Conservation (phyloP, 768 basidiomycete species). For the Rhizopogon vinicolor region DNA sequence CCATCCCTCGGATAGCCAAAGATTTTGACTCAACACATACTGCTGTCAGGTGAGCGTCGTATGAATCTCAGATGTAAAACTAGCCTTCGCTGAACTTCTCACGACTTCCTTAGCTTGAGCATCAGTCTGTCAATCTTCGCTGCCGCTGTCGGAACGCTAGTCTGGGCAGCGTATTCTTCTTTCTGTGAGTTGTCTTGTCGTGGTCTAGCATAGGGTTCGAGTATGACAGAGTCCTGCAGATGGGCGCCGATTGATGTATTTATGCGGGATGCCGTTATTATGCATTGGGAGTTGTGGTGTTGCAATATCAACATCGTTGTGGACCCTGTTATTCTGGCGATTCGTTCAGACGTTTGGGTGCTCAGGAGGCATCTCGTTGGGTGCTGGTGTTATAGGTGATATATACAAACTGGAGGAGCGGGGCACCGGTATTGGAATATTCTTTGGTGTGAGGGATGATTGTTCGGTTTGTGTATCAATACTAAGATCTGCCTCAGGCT, state of each 20-base stretch:
- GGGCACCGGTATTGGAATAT: constrained; percentile 45
- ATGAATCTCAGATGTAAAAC: neutral
- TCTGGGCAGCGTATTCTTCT: constrained; percentile 43
- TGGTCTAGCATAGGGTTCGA: constrained; percentile 1
- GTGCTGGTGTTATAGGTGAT: constrained; percentile 52
- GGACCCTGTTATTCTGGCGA: constrained; percentile 49
- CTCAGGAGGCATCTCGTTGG: constrained; percentile 47
- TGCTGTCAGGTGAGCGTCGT: constrained; percentile 42
- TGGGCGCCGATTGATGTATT: constrained; percentile 55
- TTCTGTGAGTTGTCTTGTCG: constrained; percentile 29
- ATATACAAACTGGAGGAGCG: constrained; percentile 56
- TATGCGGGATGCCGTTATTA: constrained; percentile 41
- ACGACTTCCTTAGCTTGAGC: constrained; percentile 27
- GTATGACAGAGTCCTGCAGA: constrained; percentile 31
- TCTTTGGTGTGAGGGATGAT: constrained; percentile 37
- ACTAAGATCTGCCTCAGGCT: constrained; percentile 12
- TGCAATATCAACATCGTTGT: constrained; percentile 37
- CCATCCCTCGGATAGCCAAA: constrained; percentile 60
- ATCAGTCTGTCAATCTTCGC: constrained; percentile 43
- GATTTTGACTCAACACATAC: constrained; percentile 52
- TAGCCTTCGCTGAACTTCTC: no score
- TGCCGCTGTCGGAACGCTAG: constrained; percentile 36
- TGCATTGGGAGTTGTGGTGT: constrained; percentile 55
- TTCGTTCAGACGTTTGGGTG: constrained; percentile 58
- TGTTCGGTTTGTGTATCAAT: neutral